Conservation (phyloP, 1,284 basidiomycete genomes). For the Cryptococcus floricola region DNA sequence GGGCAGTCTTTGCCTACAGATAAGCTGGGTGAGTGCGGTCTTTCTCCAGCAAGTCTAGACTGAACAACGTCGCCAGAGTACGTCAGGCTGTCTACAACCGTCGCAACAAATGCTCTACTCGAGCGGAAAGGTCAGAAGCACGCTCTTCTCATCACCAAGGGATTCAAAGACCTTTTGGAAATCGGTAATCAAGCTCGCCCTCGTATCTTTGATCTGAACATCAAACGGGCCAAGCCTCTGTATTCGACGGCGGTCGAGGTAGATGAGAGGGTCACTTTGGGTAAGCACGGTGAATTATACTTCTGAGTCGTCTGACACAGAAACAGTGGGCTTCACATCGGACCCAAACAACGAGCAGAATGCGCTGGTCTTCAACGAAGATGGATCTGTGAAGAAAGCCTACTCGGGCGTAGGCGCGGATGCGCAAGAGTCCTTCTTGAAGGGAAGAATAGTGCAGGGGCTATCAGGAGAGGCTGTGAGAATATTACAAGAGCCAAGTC, state of each 20-base stretch:
- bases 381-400: constrained; percentile 60
- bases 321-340: constrained; percentile 76
- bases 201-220: constrained; percentile 76
- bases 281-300: constrained; percentile 40
- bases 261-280: constrained; percentile 55
- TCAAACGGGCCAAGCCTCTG: constrained; percentile 63
- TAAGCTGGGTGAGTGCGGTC: constrained; percentile 61
- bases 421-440: constrained; percentile 44
- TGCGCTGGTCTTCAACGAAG: constrained; percentile 66
- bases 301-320: constrained; percentile 28
- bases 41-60: too few relatives aligned
- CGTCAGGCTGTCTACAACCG: constrained; percentile 88
- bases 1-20: constrained; percentile 66
- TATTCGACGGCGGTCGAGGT: constrained; percentile 52
- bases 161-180: constrained; percentile 77
- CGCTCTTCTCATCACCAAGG: constrained; percentile 85
- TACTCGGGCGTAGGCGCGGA: constrained; percentile 57
- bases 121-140: constrained; percentile 81
- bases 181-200: constrained; percentile 78
- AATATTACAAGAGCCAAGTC: constrained; percentile 72
- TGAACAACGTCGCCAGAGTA: constrained; percentile 59
- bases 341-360: constrained; percentile 76
- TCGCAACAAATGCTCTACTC: constrained; percentile 89
- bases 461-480: constrained; percentile 88
- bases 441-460: constrained; percentile 62